These are phyloP conservation scores for Coemansia sp. DNA, from an alignment of 192 early-diverging fungal genomes.

Conservation along the genomic window DNA sequence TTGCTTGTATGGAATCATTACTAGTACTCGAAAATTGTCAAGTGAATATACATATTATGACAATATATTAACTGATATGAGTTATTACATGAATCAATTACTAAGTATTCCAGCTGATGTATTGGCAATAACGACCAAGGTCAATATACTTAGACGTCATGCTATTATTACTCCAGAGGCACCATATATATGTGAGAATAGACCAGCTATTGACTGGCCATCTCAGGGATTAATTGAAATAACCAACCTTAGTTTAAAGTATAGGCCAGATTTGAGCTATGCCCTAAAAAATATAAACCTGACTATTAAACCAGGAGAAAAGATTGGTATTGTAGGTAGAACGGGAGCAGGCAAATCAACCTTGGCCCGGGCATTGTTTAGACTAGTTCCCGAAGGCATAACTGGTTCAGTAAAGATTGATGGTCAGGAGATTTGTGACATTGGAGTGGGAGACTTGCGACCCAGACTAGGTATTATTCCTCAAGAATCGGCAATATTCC, in stretches of 20 bases:
- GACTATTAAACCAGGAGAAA: slow-evolving; percentile 52
- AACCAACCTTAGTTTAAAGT: slow-evolving; percentile 37
- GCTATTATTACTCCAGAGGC: slow-evolving; percentile 53
- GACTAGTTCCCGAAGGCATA: slow-evolving; percentile 54
- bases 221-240: slow-evolving; percentile 43
- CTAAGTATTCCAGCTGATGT: background rate
- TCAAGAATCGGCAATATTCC: slow-evolving; percentile 66
- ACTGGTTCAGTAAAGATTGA: slow-evolving; percentile 56
- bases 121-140: background rate
- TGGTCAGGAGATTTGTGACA: slow-evolving; percentile 54
- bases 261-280: slow-evolving; percentile 24
- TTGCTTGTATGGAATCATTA: background rate
- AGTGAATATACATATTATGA: background rate
- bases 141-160: slow-evolving; percentile 59
- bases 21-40: background rate
- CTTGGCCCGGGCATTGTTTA: slow-evolving; percentile 56
- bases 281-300: slow-evolving; percentile 45
- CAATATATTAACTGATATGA: background rate
- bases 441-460: slow-evolving; percentile 59
- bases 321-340: slow-evolving; percentile 56
- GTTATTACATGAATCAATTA: background rate
- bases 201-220: slow-evolving; percentile 53
- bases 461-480: slow-evolving; percentile 61
- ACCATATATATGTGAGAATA: slow-evolving; percentile 14
- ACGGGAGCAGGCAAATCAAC: slow-evolving; percentile 65